Evolutionary conservation across 495 filamentous ascomycete genomes (phyloP).

Genomic region (Pseudotulostoma volvatum): DNA sequence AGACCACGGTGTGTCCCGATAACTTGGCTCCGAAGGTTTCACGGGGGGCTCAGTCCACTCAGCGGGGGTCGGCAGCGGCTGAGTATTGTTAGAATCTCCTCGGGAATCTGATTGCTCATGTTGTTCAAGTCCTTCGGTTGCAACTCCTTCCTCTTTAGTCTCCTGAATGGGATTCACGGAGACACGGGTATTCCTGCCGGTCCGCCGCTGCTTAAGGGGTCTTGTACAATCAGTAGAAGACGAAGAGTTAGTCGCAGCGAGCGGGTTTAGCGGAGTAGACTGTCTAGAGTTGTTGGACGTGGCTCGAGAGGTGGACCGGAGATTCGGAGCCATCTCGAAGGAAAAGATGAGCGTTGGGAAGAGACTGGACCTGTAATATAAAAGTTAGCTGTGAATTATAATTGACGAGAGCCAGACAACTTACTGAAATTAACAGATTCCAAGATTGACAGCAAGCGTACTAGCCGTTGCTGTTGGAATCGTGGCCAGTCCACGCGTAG

Average conservation of each 20-base stretch:
- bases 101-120: no score
- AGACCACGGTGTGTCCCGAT: slow-evolving; percentile 40
- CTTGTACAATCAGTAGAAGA: slow-evolving; percentile 12
- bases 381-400: no score
- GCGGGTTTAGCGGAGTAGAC: slow-evolving; percentile 12
- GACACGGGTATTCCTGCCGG: slow-evolving; percentile 12
- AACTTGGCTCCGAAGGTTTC: slow-evolving; percentile 48
- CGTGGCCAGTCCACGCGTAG: slow-evolving; percentile 21
- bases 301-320: slow-evolving; percentile 18
- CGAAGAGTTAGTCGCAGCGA: slow-evolving; percentile 6
- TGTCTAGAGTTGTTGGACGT: slow-evolving; percentile 15
- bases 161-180: slow-evolving; percentile 8
- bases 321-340: slow-evolving; percentile 15
- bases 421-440: slow-evolving; percentile 10
- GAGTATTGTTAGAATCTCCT: slow-evolving; percentile 4
- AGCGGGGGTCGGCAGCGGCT: slow-evolving; percentile 15
- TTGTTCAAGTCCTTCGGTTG: not conserved
- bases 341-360: not conserved
- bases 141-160: slow-evolving; percentile 1
- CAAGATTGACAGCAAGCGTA: slow-evolving; percentile 13
- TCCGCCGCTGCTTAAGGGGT: slow-evolving; percentile 15
- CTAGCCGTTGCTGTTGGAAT: slow-evolving; percentile 18
- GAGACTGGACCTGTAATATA: no score
- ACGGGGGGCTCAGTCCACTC: slow-evolving; percentile 59
- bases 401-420: no score